Evolutionary conservation across 345 rosid genomes (phyloP).

Genomic region (Bruguiera sexangula): DNA sequence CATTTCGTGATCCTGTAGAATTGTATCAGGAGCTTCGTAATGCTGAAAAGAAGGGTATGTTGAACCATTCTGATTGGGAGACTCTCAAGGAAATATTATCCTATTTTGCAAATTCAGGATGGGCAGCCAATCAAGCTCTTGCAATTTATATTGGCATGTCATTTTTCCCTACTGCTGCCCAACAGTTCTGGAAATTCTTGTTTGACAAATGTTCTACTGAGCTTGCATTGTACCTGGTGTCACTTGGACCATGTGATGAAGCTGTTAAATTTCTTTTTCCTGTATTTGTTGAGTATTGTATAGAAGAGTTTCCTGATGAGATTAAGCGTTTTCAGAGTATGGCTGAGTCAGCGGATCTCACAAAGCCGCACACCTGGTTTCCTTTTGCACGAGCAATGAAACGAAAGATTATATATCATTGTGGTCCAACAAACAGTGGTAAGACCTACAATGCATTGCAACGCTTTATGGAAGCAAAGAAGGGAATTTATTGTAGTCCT

Average conservation of each 20-base stretch:
- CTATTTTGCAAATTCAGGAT: constrained; percentile 54
- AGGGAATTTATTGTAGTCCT: constrained; percentile 88
- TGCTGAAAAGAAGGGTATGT: constrained; percentile 35
- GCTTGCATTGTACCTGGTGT: constrained; percentile 43
- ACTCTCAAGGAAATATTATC: constrained; percentile 46
- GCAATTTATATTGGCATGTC: constrained; percentile 77
- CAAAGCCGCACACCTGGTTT: constrained; percentile 85
- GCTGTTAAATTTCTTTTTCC: constrained; percentile 80
- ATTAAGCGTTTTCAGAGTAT: constrained; percentile 56
- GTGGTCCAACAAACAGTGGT: constrained; percentile 97
- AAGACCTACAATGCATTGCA: constrained; percentile 92
- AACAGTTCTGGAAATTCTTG: constrained; percentile 51
- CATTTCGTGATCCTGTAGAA: constrained; percentile 48
- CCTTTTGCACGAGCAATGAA: constrained; percentile 93
- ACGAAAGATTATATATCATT: constrained; percentile 79
- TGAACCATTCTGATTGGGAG: constrained; percentile 40
- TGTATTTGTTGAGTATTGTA: constrained; percentile 75
- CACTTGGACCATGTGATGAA: constrained; percentile 61
- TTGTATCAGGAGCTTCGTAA: constrained; percentile 51
- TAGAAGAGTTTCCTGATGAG: constrained; percentile 71
- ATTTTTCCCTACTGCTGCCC: constrained; percentile 74
- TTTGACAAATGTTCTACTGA: constrained; percentile 44
- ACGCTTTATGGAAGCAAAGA: constrained; percentile 81
- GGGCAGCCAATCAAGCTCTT: constrained; percentile 88
- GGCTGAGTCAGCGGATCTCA: constrained; percentile 79